Evolutionary conservation across 257 asterid genomes (phyloP).

Genomic region (Anisodus acutangulus): DNA sequence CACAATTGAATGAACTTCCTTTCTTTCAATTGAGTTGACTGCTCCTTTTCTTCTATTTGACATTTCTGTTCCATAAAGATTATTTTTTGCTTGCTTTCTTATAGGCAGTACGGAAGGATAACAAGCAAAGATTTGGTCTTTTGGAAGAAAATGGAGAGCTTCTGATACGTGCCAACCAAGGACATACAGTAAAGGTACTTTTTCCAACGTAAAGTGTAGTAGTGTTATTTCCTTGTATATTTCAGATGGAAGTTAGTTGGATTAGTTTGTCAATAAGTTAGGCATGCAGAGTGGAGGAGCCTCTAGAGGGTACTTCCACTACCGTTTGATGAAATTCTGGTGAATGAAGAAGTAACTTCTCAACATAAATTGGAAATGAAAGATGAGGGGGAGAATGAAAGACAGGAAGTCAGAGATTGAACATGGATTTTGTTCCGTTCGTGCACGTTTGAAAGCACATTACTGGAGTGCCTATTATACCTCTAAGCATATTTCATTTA

Average conservation of each 20-base stretch:
- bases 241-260: background rate
- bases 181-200: slow-evolving; percentile 71
- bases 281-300: background rate
- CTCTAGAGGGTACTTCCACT: background rate
- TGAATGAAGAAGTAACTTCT: slow-evolving; percentile 11
- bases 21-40: background rate
- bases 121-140: slow-evolving; percentile 82
- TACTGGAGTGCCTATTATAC: background rate
- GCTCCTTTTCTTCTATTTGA: background rate
- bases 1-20: background rate
- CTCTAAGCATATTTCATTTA: slow-evolving; percentile 1
- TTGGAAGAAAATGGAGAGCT: slow-evolving; percentile 86
- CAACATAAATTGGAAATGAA: background rate
- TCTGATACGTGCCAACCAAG: slow-evolving; percentile 94
- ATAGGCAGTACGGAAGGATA: slow-evolving; percentile 84
- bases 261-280: background rate
- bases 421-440: background rate
- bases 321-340: background rate
- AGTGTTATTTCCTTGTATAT: background rate
- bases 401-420: background rate
- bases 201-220: background rate
- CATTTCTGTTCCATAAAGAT: background rate
- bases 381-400: background rate
- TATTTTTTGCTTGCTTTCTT: slow-evolving; percentile 16
- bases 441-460: background rate